phyloP scores from a whole-genome alignment of 2,329 filamentous ascomycete genomes.

The Penicillium aurantiogriseum region DNA sequence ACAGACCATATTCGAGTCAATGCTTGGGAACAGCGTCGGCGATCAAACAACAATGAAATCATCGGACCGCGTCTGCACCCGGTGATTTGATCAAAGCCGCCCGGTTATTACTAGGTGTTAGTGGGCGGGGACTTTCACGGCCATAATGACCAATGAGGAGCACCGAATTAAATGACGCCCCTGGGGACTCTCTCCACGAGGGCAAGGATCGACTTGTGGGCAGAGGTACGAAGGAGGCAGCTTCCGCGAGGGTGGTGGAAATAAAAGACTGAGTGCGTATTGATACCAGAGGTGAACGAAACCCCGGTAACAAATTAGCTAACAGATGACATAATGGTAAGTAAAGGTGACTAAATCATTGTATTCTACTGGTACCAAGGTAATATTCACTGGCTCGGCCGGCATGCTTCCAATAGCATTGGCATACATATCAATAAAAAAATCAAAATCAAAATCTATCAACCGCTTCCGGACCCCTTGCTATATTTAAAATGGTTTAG shows the following conservation, averaged over 20 bases:
- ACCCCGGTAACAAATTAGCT: neutral
- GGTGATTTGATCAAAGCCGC: constrained; percentile 20
- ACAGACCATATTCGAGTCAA: neutral
- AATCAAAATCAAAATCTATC: constrained; percentile 1
- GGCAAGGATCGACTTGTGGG: constrained; percentile 21
- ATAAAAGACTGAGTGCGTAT: constrained; percentile 7
- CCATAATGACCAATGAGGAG: constrained; percentile 12
- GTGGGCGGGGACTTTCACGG: constrained; percentile 13
- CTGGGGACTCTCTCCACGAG: constrained; percentile 20
- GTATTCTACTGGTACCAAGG: neutral
- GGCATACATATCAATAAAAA: constrained; percentile 14
- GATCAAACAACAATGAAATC: constrained; percentile 21
- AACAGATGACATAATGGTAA: constrained; percentile 18
- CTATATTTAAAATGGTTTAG: constrained; percentile 6
- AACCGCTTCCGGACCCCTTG: constrained; percentile 24
- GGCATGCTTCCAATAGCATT: constrained; percentile 10
- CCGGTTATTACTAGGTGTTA: constrained; percentile 15
- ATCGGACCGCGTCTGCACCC: constrained; percentile 13
- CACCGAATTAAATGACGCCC: constrained; percentile 27
- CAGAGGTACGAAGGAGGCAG: constrained; percentile 21
- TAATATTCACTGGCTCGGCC: neutral
- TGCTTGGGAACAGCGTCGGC: constrained; percentile 6
- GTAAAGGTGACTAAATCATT: constrained; percentile 8
- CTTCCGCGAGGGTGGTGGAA: constrained; percentile 21
- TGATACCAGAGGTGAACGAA: constrained; percentile 1